Evolutionary conservation across 257 asterid genomes (phyloP).

Genomic region (Linaria vulgaris): DNA sequence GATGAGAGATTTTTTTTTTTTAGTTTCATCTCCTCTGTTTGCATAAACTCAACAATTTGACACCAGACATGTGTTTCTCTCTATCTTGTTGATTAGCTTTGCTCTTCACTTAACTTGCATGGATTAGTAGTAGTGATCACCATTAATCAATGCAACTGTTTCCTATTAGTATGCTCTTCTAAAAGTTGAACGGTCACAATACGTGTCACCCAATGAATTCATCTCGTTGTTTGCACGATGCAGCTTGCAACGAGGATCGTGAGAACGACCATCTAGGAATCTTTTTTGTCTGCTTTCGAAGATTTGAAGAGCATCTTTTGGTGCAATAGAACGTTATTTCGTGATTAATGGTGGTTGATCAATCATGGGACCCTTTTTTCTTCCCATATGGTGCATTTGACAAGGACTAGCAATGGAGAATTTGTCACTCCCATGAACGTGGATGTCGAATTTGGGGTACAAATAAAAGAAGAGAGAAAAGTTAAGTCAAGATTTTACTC

Average conservation of each 20-base stretch:
- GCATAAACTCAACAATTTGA: not conserved
- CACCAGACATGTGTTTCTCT: not conserved
- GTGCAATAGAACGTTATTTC: constrained; percentile 33
- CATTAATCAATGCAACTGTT: too few relatives aligned
- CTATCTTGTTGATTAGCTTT: not conserved
- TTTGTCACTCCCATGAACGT: constrained; percentile 59
- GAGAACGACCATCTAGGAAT: constrained; percentile 56
- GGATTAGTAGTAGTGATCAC: not conserved
- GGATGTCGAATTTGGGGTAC: constrained; percentile 52
- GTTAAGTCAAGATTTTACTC: constrained; percentile 30
- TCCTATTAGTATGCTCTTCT: too few relatives aligned
- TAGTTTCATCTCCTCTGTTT: too few relatives aligned
- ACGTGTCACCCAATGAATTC: not conserved
- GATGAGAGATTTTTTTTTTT: too few relatives aligned
- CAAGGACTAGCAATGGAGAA: constrained; percentile 50
- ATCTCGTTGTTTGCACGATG: constrained; percentile 11
- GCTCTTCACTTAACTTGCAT: constrained; percentile 7
- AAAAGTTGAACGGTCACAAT: too few relatives aligned
- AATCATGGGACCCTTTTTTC: constrained; percentile 39
- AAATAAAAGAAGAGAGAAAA: constrained; percentile 40
- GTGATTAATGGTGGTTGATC: constrained; percentile 41
- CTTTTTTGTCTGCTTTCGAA: constrained; percentile 42
- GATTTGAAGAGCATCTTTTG: constrained; percentile 39
- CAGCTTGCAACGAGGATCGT: constrained; percentile 19
- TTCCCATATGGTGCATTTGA: constrained; percentile 39